Evolutionary conservation across 768 basidiomycete genomes (phyloP), one percentile per base, ranked within the genome.

Genomic region (Astraeus odoratus): DNA sequence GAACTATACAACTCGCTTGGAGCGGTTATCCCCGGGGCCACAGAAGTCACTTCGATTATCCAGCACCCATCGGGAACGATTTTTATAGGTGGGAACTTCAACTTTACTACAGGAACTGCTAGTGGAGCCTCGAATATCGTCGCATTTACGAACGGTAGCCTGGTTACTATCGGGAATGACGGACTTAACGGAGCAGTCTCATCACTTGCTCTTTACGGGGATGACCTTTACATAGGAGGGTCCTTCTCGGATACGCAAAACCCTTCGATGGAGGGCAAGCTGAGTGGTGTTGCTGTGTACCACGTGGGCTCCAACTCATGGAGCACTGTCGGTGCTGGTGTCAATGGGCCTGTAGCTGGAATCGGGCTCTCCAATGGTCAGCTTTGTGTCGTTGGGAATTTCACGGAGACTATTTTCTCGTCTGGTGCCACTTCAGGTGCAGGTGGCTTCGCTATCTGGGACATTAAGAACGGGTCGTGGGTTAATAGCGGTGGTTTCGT

Each of bases 151-250:
- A 71, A 74, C 51, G 78, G 81, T 2, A 71, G 63, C 3, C 67
- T 89, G 23, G 56, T 67, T 8, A 55, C 73, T 0, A 58, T 93
- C 15, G 57, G 82, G 0, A 68, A 74, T 10, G 74, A 75, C 22
- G 96, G 96, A 8, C 71, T 98, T 43, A 81, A 94, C 57, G 94
- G 88, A 3, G 64, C 74, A 8, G 89, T 98, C 8, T 70, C 75
- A 8, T 75, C 88, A 0, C 60, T 94, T 31, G 68, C 75, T n/a
- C 55, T 85, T 25, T 66, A 73, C 43, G 80, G 77, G 9, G 73
- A 86, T 54, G 69, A 69, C 16, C 64, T 98, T 9, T 96, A 76
- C 59, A 80, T 94, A 31, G 95, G 91, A n/a, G 96, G 96, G 1
- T 70, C 80, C 0, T 99, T 99, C 69, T 74, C 72, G 1, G 82